Conservation (phyloP, 2,329 filamentous ascomycete genomes). For the Clarireedia paspali region DNA sequence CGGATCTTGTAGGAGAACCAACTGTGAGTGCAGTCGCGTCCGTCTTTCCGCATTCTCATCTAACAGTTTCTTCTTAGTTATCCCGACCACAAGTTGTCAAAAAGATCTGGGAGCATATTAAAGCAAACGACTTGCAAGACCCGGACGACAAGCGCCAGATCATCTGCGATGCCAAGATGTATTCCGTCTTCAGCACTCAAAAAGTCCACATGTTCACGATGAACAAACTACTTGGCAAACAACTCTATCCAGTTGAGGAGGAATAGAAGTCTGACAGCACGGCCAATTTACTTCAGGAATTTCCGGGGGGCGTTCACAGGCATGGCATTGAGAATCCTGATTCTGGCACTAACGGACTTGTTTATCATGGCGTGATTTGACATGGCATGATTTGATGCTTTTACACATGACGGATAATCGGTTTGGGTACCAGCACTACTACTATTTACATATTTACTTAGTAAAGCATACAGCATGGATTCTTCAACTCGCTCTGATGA, state of each 20-base stretch:
- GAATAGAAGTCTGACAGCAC: constrained; percentile 5
- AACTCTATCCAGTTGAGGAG: constrained; percentile 81
- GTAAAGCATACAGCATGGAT: background rate
- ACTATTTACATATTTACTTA: no score
- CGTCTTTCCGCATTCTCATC: constrained; percentile 7
- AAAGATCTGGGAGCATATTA: constrained; percentile 93
- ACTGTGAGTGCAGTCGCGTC: constrained; percentile 41
- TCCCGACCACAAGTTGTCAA: constrained; percentile 95
- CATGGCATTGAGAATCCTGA: background rate
- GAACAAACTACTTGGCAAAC: constrained; percentile 90
- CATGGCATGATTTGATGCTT: background rate
- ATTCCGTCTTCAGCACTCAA: constrained; percentile 83
- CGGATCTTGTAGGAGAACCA: constrained; percentile 61
- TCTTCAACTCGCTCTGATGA: background rate
- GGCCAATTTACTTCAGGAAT: background rate
- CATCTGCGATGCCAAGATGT: constrained; percentile 83
- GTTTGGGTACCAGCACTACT: background rate
- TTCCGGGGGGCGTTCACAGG: constrained; percentile 1
- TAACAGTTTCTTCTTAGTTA: constrained; percentile 45
- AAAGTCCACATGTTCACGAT: constrained; percentile 98
- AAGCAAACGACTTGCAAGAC: constrained; percentile 79
- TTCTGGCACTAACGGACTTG: background rate
- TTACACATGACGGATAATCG: background rate
- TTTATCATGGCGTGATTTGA: background rate
- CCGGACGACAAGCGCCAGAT: constrained; percentile 89